A percentile compares a stretch with the other conserved stretches of the same genome.
Conservation (phyloP, 2,329 filamentous ascomycete genomes). For the Epichloe bromicola region DNA sequence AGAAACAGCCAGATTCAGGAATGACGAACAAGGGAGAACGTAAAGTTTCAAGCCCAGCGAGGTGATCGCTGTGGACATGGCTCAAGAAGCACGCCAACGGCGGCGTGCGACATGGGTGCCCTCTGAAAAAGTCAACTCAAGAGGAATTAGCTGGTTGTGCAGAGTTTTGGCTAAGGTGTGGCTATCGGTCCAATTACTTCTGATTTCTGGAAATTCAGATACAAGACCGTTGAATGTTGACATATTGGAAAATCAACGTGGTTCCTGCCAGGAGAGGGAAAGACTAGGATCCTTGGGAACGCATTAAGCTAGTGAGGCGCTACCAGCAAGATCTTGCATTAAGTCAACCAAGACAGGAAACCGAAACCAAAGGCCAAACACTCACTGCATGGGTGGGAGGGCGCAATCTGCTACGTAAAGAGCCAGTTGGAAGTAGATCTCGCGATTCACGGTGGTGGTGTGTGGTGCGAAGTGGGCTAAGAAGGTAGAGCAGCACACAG, state of each 20-base stretch:
- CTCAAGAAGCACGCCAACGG: conserved; percentile 79
- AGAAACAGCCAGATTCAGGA: background rate
- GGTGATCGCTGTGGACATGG: conserved; percentile 86
- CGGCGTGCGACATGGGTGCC: conserved; percentile 35
- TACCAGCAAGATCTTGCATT: background rate
- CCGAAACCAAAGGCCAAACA: too few species aligned
- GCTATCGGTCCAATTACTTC: conserved; percentile 31
- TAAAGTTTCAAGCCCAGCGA: conserved; percentile 65
- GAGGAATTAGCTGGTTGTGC: background rate
- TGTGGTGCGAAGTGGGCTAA: too few species aligned
- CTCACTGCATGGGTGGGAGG: too few species aligned
- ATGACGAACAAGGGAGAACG: conserved; percentile 54
- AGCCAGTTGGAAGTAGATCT: too few species aligned
- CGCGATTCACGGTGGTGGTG: background rate
- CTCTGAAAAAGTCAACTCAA: conserved; percentile 73
- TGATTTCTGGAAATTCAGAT: conserved; percentile 66
- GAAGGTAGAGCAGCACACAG: too few species aligned
- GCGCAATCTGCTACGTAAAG: too few species aligned
- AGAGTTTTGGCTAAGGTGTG: background rate
- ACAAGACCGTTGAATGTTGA: conserved; percentile 66
- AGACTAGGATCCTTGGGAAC: background rate
- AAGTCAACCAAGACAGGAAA: background rate
- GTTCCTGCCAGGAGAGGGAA: background rate
- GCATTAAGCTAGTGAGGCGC: background rate
- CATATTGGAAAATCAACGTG: conserved; percentile 31